These are phyloP conservation scores for Ochromonas danica DNA, from an alignment of 108 stramenopile genomes.

Conservation along the genomic window DNA sequence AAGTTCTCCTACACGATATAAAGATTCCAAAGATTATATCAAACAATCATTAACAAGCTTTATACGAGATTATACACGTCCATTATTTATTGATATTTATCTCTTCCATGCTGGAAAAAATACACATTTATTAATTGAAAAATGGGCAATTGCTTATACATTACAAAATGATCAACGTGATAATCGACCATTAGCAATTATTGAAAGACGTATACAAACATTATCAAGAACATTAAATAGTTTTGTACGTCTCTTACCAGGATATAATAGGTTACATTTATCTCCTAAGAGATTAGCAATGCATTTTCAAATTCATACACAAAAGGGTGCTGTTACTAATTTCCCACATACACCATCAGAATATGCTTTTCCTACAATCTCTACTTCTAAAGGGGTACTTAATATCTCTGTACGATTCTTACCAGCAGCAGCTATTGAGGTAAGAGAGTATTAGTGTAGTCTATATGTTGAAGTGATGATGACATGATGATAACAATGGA, in stretches of 20 bases:
- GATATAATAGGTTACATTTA: not conserved
- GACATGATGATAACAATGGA: too few relatives aligned
- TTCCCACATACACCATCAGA: not conserved
- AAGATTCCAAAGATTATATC: not conserved
- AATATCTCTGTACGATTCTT: not conserved
- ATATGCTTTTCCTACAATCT: not conserved
- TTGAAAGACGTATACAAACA: not conserved
- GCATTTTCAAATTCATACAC: not conserved
- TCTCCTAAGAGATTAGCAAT: not conserved
- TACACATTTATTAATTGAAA: not conserved
- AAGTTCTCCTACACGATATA: too few relatives aligned
- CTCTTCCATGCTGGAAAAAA: not conserved
- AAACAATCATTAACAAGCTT: not conserved
- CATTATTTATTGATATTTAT: not conserved
- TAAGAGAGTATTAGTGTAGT: too few relatives aligned
- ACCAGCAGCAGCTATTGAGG: not conserved
- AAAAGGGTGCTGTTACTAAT: not conserved
- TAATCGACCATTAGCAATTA: not conserved
- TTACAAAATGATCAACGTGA: not conserved
- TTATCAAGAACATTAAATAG: not conserved
- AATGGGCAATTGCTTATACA: not conserved
- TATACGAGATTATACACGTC: not conserved
- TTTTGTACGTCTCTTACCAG: not conserved
- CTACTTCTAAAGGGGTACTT: not conserved
- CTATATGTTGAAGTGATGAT: too few relatives aligned